phyloP scores from a whole-genome alignment of 2,329 filamentous ascomycete species.

The Hymenoscyphus fructigenus region DNA sequence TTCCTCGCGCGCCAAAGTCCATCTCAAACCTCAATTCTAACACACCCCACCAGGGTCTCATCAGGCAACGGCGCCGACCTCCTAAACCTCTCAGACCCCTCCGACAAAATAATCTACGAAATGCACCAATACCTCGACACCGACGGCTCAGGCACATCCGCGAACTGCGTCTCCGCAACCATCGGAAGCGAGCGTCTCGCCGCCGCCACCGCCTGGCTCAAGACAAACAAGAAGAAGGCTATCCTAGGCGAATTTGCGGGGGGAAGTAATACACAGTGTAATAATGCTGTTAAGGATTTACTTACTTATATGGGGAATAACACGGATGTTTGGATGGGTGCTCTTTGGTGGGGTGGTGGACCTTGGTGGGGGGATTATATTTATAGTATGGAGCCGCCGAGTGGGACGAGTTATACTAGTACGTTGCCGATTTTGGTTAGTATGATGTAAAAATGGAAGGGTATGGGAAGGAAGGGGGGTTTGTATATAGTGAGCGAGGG shows the following conservation, averaged over 20 bases:
- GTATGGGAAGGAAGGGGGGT: not conserved
- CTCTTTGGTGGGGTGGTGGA: constrained; percentile 53
- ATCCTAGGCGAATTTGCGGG: constrained; percentile 56
- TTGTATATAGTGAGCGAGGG: not conserved
- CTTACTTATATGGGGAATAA: constrained; percentile 48
- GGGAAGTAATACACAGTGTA: constrained; percentile 50
- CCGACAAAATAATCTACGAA: constrained; percentile 56
- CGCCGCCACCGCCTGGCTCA: constrained; percentile 53
- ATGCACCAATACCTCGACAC: constrained; percentile 63
- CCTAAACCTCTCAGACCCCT: constrained; percentile 50
- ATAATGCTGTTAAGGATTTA: constrained; percentile 49
- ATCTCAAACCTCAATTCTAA: not conserved
- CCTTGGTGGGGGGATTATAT: constrained; percentile 50
- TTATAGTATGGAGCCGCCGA: constrained; percentile 49
- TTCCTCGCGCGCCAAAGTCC: not conserved
- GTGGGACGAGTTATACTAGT: constrained; percentile 38
- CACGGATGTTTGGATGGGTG: constrained; percentile 51
- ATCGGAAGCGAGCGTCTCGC: constrained; percentile 52
- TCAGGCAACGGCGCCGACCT: constrained; percentile 43
- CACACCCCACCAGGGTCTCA: constrained; percentile 8
- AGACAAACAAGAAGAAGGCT: constrained; percentile 50
- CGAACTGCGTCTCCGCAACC: constrained; percentile 50
- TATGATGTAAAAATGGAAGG: not conserved
- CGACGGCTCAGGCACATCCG: constrained; percentile 52
- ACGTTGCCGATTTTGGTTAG: constrained; percentile 19